Base-by-base conservation (phyloP, 805 yeast species). In the Lipomyces sp. region DNA sequence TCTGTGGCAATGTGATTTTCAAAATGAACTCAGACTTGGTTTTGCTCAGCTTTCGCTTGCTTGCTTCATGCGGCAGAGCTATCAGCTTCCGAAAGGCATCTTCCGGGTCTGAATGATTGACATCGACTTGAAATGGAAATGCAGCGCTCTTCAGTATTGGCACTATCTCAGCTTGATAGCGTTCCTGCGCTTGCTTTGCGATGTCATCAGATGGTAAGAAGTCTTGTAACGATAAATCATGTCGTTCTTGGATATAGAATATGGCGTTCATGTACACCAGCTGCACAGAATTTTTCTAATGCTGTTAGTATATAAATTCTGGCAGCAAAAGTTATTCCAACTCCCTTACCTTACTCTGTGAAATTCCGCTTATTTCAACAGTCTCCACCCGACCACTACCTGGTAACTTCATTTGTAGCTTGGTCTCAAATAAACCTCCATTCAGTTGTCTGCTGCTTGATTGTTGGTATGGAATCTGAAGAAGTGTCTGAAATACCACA, bases 11-110 rank as follows among this genome's bases (percentile, higher is more conserved):
- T 42, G 48, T 42, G 8, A 42, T 15, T 6, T 18, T 42, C 48
- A 42, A 42, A 4, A 15, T 15, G 24, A 42, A 15, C 48, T 42
- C 48, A n/a, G 48, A 42, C 24, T 15, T 42, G 48, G 15, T 42
- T 8, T 13, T 42, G 18, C n/a, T 15, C 24, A 42, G 48, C 24
- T 3, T 6, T 42, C 48, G 48, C 48, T 42, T 42, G 48, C 48
- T 15, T 4, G 48, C 48, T 4, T n/a, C n/a, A 42, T 42, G 48
- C 6, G 48, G 48, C 5, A 42, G 56, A 53, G 37, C 56, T 15
- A 53, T 53, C 24, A 53, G 18, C 56, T 53, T 32, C 56, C 37
- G 56, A 53, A 53, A 53, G 24, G 37, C 34, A 18, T 53, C n/a
- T 42, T 53, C 56, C 7, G 56, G 39, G 37, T 53, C 56, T 8